Evolutionary conservation across 106 monocot species (phyloP).

Genomic region (Chionographis japonica): DNA sequence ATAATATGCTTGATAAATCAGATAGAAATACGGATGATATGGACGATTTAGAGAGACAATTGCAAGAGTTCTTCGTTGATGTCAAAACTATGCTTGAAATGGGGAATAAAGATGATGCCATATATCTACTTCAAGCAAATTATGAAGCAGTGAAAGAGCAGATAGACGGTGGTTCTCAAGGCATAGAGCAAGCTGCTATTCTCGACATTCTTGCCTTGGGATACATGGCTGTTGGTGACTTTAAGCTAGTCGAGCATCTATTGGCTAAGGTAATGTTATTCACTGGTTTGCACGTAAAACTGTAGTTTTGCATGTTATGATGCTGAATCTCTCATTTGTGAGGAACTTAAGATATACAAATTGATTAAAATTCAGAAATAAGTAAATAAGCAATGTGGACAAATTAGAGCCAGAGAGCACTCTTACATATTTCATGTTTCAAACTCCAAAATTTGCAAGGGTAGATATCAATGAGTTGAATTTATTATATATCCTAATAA

Average conservation of each 20-base stretch:
- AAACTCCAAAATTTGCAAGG: no score
- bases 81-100: conserved; percentile 46
- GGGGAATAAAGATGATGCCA: conserved; percentile 52
- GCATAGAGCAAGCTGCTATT: conserved; percentile 79
- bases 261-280: conserved; percentile 50
- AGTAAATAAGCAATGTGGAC: no score
- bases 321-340: no score
- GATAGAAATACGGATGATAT: conserved; percentile 11
- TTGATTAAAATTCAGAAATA: no score
- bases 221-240: conserved; percentile 51
- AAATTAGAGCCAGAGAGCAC: no score
- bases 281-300: background rate
- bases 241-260: conserved; percentile 35
- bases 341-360: no score
- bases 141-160: conserved; percentile 67
- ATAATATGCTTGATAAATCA: conserved; percentile 16
- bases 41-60: conserved; percentile 53
- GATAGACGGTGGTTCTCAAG: conserved; percentile 38
- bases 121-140: conserved; percentile 72
- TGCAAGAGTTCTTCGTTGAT: conserved; percentile 55
- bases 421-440: no score
- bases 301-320: no score
- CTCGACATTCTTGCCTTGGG: conserved; percentile 75
- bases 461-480: no score
- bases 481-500: no score